Evolutionary conservation across 2,329 filamentous ascomycete species (phyloP).

Genomic region (Venturia aucupariae): DNA sequence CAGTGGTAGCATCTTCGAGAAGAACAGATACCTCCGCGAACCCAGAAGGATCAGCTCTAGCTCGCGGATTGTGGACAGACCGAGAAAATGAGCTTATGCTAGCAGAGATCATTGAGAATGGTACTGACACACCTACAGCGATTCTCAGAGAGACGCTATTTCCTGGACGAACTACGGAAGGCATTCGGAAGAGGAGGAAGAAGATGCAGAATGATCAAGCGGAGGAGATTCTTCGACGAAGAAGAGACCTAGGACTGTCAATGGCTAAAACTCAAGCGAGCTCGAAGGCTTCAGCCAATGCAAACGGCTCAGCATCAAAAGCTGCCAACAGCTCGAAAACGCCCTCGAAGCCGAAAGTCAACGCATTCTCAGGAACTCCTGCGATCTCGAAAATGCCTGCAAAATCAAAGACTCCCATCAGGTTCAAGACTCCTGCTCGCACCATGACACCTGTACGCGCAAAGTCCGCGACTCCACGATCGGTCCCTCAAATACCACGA

Average conservation of each 20-base stretch:
- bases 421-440: neutral
- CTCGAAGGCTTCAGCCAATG: neutral
- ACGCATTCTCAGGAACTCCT: neutral
- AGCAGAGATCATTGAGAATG: constrained; percentile 2
- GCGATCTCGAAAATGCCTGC: neutral
- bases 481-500: neutral
- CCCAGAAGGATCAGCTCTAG: neutral
- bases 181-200: constrained; percentile 3
- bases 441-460: neutral
- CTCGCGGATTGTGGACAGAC: constrained; percentile 2
- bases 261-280: neutral
- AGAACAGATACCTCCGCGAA: neutral
- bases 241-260: neutral
- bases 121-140: neutral
- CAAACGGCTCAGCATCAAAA: neutral
- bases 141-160: neutral
- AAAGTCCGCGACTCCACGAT: neutral
- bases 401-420: neutral
- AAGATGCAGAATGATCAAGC: constrained; percentile 4
- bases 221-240: neutral
- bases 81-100: constrained; percentile 1
- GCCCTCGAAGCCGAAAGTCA: neutral
- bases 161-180: neutral
- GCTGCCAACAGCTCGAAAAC: neutral
- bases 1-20: neutral